Percentiles rank a stretch among this genome's conserved stretches.
These are phyloP conservation scores for Mycena latifolia DNA, from an alignment of 768 basidiomycete species.

Conservation along the genomic window DNA sequence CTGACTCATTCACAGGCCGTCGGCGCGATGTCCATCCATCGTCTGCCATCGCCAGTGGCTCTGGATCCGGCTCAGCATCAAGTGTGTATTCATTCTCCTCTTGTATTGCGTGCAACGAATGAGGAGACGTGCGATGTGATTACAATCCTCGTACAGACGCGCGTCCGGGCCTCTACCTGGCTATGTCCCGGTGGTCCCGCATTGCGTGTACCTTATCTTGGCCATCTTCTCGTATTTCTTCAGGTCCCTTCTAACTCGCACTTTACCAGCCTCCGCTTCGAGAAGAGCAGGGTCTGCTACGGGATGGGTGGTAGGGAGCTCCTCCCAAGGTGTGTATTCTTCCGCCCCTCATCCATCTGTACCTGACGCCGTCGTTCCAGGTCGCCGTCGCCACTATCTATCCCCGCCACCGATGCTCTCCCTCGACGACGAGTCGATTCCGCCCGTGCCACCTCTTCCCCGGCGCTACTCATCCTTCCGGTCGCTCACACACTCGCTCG, in stretches of 20 bases:
- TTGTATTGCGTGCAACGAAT: no score
- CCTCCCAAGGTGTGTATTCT: neutral
- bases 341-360: neutral
- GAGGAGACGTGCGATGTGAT: no score
- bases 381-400: constrained; percentile 48
- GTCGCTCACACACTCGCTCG: constrained; percentile 49
- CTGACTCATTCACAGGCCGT: no score
- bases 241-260: neutral
- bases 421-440: constrained; percentile 48
- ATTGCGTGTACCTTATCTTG: no score
- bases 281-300: neutral
- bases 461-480: constrained; percentile 46
- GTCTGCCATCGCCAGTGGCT: neutral
- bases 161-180: neutral
- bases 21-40: neutral
- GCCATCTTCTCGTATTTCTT: neutral
- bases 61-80: neutral
- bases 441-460: constrained; percentile 70
- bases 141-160: neutral
- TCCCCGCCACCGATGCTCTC: constrained; percentile 59
- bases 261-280: neutral
- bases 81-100: neutral
- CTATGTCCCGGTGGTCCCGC: no score
- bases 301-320: neutral
- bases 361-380: constrained; percentile 14